Conservation (phyloP, 306 rosid genomes). For the Hippophae rhamnoides region DNA sequence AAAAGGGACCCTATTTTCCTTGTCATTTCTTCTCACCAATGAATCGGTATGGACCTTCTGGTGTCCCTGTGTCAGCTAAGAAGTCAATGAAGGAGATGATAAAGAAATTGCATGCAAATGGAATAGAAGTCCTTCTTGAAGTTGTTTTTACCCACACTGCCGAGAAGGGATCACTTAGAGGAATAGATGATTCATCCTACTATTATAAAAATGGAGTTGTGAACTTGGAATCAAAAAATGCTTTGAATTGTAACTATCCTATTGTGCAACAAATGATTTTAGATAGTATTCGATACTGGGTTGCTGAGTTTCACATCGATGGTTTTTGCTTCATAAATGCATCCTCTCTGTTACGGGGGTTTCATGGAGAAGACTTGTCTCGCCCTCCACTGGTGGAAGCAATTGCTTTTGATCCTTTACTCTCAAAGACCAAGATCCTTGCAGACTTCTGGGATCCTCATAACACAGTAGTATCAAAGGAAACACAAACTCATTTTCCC, state of each 20-base stretch:
- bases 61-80: constrained; percentile 42
- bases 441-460: constrained; percentile 76
- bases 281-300: constrained; percentile 83
- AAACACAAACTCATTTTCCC: constrained; percentile 54
- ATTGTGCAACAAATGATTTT: constrained; percentile 62
- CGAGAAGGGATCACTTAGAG: constrained; percentile 55
- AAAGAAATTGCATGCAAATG: constrained; percentile 66
- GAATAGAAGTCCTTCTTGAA: constrained; percentile 79
- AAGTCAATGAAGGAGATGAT: constrained; percentile 79
- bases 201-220: constrained; percentile 29
- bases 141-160: constrained; percentile 80
- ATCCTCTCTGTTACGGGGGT: constrained; percentile 53
- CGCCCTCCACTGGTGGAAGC: constrained; percentile 90
- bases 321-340: constrained; percentile 89
- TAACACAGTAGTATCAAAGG: constrained; percentile 27
- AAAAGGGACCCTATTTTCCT: constrained; percentile 81
- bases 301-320: constrained; percentile 76
- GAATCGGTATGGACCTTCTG: constrained; percentile 57
- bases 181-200: constrained; percentile 62
- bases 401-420: constrained; percentile 72
- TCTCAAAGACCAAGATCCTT: constrained; percentile 62
- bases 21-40: constrained; percentile 64
- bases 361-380: constrained; percentile 51
- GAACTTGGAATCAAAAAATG: constrained; percentile 26
- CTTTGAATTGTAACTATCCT: constrained; percentile 75